A percentile compares a stretch with the other conserved stretches of the same genome.
Conservation (phyloP, 2,329 filamentous ascomycete genomes). For the Colletotrichum tanaceti region DNA sequence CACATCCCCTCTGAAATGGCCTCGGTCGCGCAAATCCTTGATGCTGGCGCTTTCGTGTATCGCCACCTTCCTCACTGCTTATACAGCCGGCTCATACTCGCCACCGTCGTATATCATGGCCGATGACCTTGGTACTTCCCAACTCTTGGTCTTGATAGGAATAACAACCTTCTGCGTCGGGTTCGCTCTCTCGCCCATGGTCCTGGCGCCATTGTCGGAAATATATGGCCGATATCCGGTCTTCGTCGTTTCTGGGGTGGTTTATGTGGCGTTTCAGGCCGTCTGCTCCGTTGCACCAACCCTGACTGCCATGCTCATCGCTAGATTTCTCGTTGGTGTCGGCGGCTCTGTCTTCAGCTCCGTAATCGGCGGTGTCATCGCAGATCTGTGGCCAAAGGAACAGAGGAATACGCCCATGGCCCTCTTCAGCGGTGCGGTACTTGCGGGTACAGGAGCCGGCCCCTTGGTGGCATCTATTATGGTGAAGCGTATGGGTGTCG, state of each 20-base stretch:
- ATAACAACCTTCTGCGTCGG: constrained; percentile 86
- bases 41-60: constrained; percentile 80
- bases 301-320: constrained; percentile 78
- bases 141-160: constrained; percentile 75
- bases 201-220: constrained; percentile 87
- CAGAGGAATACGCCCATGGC: constrained; percentile 92
- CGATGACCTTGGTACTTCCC: constrained; percentile 71
- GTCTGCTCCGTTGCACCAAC: constrained; percentile 78
- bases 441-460: constrained; percentile 83
- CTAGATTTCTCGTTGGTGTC: constrained; percentile 81
- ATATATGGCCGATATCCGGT: constrained; percentile 88
- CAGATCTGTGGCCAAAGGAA: constrained; percentile 83
- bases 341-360: constrained; percentile 84
- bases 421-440: constrained; percentile 81
- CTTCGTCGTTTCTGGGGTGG: constrained; percentile 77
- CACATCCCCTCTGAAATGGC: constrained; percentile 79
- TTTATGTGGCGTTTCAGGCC: constrained; percentile 78
- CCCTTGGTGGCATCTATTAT: constrained; percentile 79
- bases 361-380: constrained; percentile 92
- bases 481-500: constrained; percentile 65
- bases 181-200: constrained; percentile 87
- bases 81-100: constrained; percentile 83
- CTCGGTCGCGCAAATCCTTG: constrained; percentile 73
- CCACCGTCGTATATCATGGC: constrained; percentile 75
- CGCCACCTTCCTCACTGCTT: constrained; percentile 82